These are phyloP conservation scores for Silene uniflora DNA, from an alignment of 148 eudicot species.

Conservation along the genomic window DNA sequence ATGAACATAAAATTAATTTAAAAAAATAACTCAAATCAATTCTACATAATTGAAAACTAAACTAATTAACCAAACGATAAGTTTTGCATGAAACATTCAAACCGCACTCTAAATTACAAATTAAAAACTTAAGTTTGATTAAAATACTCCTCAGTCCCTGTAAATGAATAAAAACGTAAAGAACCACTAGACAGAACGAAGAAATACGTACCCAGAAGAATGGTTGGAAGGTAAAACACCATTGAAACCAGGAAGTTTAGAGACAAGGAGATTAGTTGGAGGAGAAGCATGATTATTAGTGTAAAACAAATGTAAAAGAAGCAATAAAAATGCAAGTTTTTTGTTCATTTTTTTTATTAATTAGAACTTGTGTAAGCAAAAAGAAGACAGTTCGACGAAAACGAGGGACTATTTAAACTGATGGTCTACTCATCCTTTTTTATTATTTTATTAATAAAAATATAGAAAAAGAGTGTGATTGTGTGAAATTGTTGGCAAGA, in stretches of 20 bases:
- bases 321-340: slow-evolving; percentile 9
- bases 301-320: neutral
- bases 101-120: too few species aligned
- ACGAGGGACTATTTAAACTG: slow-evolving; percentile 23
- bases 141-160: too few species aligned
- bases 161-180: too few species aligned
- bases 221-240: slow-evolving; percentile 81
- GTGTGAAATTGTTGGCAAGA: slow-evolving; percentile 28
- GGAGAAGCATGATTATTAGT: slow-evolving; percentile 41
- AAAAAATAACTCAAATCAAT: neutral
- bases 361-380: neutral
- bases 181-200: too few species aligned
- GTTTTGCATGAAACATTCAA: too few species aligned
- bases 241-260: slow-evolving; percentile 72
- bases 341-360: neutral
- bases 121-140: too few species aligned
- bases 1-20: too few species aligned
- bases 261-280: slow-evolving; percentile 40
- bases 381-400: slow-evolving; percentile 23
- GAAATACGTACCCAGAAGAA: slow-evolving; percentile 82
- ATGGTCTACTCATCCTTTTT: neutral
- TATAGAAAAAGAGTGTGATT: slow-evolving; percentile 17
- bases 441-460: neutral
- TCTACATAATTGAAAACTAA: too few species aligned
- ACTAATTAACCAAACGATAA: too few species aligned